Evolutionary conservation across 805 yeast genomes (phyloP).

Genomic region (Candida adriatica): DNA sequence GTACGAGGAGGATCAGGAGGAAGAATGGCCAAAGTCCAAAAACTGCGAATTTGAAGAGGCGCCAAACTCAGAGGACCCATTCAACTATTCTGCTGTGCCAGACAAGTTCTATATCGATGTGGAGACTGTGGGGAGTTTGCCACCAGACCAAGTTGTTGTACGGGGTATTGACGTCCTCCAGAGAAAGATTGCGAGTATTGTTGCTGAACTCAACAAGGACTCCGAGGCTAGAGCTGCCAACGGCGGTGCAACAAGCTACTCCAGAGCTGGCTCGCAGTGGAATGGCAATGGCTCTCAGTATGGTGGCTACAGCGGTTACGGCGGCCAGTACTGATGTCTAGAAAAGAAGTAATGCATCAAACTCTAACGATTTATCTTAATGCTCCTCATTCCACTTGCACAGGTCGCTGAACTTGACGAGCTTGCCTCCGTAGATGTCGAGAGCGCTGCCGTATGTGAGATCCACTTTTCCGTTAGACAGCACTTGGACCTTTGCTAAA

Average conservation of each 20-base stretch:
- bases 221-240: constrained; percentile 22
- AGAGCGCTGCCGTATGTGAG: constrained; percentile 89
- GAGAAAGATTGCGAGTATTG: constrained; percentile 83
- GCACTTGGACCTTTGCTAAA: constrained; percentile 50
- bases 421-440: constrained; percentile 88
- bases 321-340: background rate
- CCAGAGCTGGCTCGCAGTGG: constrained; percentile 5
- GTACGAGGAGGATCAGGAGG: constrained; percentile 84
- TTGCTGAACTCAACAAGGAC: constrained; percentile 53
- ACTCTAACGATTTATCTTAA: constrained; percentile 1
- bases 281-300: constrained; percentile 4
- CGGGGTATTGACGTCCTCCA: constrained; percentile 83
- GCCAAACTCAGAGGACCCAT: constrained; percentile 78
- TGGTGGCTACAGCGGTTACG: constrained; percentile 2
- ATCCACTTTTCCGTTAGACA: constrained; percentile 82
- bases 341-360: background rate
- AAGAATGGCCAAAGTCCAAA: constrained; percentile 88
- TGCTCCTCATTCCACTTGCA: constrained; percentile 60
- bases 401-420: constrained; percentile 72
- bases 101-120: constrained; percentile 78
- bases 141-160: constrained; percentile 83
- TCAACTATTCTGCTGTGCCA: constrained; percentile 82
- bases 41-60: constrained; percentile 96
- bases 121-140: constrained; percentile 86
- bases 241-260: constrained; percentile 4